Percentiles rank a stretch among this genome's conserved stretches.
phyloP scores from a whole-genome alignment of 495 filamentous ascomycete species.

The Penicillium maclennaniae region DNA sequence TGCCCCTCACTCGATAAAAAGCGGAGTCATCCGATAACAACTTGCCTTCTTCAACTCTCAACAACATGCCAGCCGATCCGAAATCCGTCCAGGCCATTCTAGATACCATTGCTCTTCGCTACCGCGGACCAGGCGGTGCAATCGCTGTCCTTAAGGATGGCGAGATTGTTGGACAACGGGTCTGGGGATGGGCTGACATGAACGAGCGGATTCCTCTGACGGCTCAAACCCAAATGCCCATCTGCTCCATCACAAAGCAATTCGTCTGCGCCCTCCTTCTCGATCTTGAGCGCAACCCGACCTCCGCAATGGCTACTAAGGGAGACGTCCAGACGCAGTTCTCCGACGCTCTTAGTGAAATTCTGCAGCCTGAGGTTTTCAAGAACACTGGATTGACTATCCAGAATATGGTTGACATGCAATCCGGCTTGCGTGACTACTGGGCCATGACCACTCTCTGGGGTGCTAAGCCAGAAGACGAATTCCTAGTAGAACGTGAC shows the following conservation, averaged over 20 bases:
- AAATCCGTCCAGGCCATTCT: conserved; percentile 11
- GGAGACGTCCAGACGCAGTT: conserved; percentile 22
- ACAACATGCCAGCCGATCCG: conserved; percentile 11
- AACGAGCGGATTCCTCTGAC: conserved; percentile 23
- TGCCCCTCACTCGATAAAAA: not conserved
- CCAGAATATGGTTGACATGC: conserved; percentile 27
- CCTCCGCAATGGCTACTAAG: conserved; percentile 16
- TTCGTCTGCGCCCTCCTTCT: conserved; percentile 28
- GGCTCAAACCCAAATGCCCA: conserved; percentile 23
- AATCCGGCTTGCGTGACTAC: conserved; percentile 35
- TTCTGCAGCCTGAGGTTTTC: conserved; percentile 19
- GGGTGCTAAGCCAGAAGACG: conserved; percentile 29
- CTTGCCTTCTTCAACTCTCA: not conserved
- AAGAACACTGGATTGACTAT: conserved; percentile 17
- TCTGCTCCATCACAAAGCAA: conserved; percentile 38
- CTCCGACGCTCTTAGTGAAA: conserved; percentile 11
- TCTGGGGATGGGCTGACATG: conserved; percentile 34
- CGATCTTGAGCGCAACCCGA: conserved; percentile 26
- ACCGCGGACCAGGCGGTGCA: conserved; percentile 7
- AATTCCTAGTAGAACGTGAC: conserved; percentile 23
- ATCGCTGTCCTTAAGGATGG: conserved; percentile 6
- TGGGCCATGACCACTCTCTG: conserved; percentile 35
- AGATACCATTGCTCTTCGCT: conserved; percentile 8
- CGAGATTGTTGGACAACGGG: conserved; percentile 8
- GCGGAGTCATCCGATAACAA: conserved; percentile 1